These are phyloP conservation scores for Moniliella sp. DNA, from an alignment of 1,284 basidiomycete species.

Conservation along the genomic window DNA sequence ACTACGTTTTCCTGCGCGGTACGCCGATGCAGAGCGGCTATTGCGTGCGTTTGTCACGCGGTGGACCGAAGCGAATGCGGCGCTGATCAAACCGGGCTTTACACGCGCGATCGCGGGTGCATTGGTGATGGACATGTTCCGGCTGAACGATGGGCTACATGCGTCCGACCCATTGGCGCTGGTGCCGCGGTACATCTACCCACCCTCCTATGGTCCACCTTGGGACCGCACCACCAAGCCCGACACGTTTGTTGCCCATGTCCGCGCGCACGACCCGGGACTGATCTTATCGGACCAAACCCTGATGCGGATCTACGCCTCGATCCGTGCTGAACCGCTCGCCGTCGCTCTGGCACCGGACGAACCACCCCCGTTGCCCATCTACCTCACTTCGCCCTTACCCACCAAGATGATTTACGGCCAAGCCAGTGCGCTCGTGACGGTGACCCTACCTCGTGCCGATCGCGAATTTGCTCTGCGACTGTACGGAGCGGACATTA, in stretches of 20 bases:
- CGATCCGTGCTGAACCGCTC: constrained; percentile 14
- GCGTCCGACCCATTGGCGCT: not conserved
- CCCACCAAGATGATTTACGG: constrained; percentile 15
- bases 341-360: constrained; percentile 10
- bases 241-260: constrained; percentile 11
- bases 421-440: constrained; percentile 16
- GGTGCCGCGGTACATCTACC: no score
- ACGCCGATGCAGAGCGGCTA: constrained; percentile 48
- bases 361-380: constrained; percentile 2
- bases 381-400: constrained; percentile 3
- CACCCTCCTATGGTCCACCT: no score
- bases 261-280: constrained; percentile 14
- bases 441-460: constrained; percentile 13
- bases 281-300: constrained; percentile 19
- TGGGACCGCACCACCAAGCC: constrained; percentile 3
- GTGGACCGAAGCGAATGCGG: constrained; percentile 65
- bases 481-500: constrained; percentile 18
- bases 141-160: constrained; percentile 46
- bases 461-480: constrained; percentile 23
- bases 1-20: constrained; percentile 50
- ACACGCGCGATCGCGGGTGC: constrained; percentile 34
- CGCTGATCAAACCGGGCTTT: constrained; percentile 12
- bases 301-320: constrained; percentile 18
- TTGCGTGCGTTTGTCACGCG: constrained; percentile 53
- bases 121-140: constrained; percentile 61